Base-by-base conservation (phyloP, 441 rosid species). In the Gossypium schwendimanii region DNA sequence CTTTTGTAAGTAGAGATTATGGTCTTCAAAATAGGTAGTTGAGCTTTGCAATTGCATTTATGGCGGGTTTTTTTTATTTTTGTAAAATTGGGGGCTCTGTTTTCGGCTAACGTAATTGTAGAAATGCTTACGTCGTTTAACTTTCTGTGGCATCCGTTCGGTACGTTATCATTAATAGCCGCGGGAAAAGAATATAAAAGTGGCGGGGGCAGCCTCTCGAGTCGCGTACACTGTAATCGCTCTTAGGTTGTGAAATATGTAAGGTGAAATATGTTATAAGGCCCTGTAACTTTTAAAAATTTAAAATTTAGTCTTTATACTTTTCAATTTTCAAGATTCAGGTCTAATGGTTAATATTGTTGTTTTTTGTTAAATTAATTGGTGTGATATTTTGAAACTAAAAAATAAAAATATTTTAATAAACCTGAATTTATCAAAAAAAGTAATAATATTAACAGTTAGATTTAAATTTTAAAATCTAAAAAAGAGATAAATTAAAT, bases 151-250 rank as follows among this genome's bases (percentile, higher is more conserved):
- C 20, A 6, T 54, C 20, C 12, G 59, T 72, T 33, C 24, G 54
- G 71, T 59, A 61, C 85, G 83, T 85, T 78, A 81, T 83, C 91
- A 82, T 86, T 81, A 87, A 87, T 88, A 76, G 89, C 84, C 84
- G 91, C 91, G 90, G 92, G 92, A 88, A 83, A 84, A 76, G 81
- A 81, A 69, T 76, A 44, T 1, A 3, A 1, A 14, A 9, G 7
- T 28, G 62, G 72, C 69, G 68, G 69, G 63, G 1, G 39, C 3
- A 12, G 4, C 20, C 71, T 14, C 52, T 23, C 72, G 70, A 57
- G 65, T 5, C 23, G 63, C 1, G 1, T 10, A 3, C 0, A 0
- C 0, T 0, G 0, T 1, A 79, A 74, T 73, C 85, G 73, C 79
- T 1, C 0, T 33, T 0, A 0, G 0, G 0, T 6, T 0, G 1